Percentiles rank a stretch among this genome's conserved stretches.
These are phyloP conservation scores for Thinopyrum elongatum DNA, from an alignment of 176 grass and related monocot species.

Conservation along the genomic window DNA sequence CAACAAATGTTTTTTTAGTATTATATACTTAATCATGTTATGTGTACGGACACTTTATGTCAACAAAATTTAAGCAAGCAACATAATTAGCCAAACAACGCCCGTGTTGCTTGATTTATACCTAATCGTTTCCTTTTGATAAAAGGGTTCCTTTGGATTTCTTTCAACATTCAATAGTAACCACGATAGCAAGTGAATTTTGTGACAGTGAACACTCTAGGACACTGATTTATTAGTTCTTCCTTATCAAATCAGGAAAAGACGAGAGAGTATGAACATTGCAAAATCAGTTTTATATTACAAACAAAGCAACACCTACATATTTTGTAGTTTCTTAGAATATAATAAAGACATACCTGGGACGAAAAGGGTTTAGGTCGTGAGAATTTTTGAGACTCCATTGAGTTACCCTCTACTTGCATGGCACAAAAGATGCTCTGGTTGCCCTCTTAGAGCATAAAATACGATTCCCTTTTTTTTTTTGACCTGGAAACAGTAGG, in stretches of 20 bases:
- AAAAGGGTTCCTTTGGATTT: background rate
- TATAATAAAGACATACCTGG: background rate
- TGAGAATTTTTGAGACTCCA: conserved; percentile 7
- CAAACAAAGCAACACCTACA: conserved; percentile 8
- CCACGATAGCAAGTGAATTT: background rate
- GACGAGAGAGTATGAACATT: background rate
- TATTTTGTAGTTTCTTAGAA: background rate
- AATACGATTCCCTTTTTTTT: background rate
- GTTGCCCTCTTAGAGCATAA: background rate
- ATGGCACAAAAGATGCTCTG: background rate
- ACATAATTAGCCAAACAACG: background rate
- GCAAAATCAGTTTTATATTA: conserved; percentile 1
- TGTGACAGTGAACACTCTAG: background rate
- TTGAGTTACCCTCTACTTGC: conserved; percentile 1
- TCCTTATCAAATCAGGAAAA: conserved; percentile 1
- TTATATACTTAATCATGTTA: background rate
- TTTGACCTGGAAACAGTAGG: no score
- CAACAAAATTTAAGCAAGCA: background rate
- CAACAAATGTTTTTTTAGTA: background rate
- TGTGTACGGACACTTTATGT: background rate
- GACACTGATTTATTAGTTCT: background rate
- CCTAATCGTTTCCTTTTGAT: background rate
- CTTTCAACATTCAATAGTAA: background rate
- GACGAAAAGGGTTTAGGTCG: conserved; percentile 22
- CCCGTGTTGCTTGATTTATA: background rate